Conservation (phyloP, 495 filamentous ascomycete genomes). For the Penicillium robsamsonii region DNA sequence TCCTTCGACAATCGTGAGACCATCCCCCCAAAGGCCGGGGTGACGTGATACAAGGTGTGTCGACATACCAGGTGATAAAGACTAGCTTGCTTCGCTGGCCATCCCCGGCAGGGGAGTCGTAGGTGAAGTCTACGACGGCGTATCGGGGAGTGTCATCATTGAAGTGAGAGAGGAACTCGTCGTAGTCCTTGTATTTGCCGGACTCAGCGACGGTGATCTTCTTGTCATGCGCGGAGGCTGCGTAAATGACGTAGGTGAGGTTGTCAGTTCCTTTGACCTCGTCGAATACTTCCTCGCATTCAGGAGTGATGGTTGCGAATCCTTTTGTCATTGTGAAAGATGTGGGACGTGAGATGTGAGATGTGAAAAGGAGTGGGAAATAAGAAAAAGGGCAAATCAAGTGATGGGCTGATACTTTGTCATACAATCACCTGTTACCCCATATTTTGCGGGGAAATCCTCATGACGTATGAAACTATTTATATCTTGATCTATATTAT, state of each 20-base stretch:
- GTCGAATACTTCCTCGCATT: slow-evolving; percentile 22
- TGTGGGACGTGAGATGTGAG: not conserved
- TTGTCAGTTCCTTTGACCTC: slow-evolving; percentile 22
- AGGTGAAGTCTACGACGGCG: slow-evolving; percentile 20
- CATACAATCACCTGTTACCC: slow-evolving; percentile 2
- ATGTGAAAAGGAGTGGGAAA: not conserved
- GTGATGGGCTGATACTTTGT: slow-evolving; percentile 2
- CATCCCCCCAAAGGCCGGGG: not conserved
- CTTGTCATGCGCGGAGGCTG: slow-evolving; percentile 25
- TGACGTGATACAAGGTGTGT: not conserved
- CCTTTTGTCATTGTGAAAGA: slow-evolving; percentile 16
- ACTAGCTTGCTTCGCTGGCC: slow-evolving; percentile 20
- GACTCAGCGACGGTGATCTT: slow-evolving; percentile 23
- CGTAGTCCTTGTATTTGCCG: slow-evolving; percentile 21
- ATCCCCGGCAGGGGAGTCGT: slow-evolving; percentile 18
- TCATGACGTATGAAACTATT: not conserved
- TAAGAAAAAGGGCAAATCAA: not conserved
- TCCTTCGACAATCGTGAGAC: not conserved
- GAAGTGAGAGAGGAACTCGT: slow-evolving; percentile 18
- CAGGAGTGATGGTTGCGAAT: slow-evolving; percentile 23
- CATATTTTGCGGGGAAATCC: slow-evolving; percentile 5
- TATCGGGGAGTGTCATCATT: slow-evolving; percentile 20
- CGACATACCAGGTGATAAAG: slow-evolving; percentile 26
- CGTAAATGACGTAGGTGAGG: slow-evolving; percentile 22
- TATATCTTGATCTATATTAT: no score